A percentile compares a stretch with the other conserved stretches of the same genome.
Conservation (phyloP, 371 early-diverging fungal species). For the Ordospora colligata region DNA sequence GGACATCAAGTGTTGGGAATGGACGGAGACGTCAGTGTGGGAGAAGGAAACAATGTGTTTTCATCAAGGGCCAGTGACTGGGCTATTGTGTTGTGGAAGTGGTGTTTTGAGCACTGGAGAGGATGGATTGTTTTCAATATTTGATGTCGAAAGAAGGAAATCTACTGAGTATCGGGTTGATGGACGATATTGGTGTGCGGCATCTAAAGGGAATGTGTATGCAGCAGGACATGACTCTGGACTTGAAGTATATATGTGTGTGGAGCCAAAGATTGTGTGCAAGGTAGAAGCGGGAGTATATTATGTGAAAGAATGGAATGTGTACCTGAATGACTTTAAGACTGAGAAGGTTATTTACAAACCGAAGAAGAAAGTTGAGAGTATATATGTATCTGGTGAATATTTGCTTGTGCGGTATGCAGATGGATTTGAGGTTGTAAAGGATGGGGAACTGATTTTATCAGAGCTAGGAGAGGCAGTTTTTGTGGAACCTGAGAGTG, state of each 20-base stretch:
- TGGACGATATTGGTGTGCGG: constrained; percentile 90
- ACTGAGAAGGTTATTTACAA: constrained; percentile 18
- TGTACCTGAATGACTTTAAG: constrained; percentile 19
- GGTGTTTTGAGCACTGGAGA: constrained; percentile 77
- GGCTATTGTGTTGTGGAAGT: constrained; percentile 65
- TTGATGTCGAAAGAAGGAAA: constrained; percentile 83
- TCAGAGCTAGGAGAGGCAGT: constrained; percentile 12
- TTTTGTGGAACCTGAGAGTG: not conserved
- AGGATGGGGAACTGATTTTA: constrained; percentile 2
- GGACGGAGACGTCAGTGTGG: constrained; percentile 84
- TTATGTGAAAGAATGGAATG: constrained; percentile 19
- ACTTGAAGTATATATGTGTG: constrained; percentile 84
- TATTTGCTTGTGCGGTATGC: constrained; percentile 30
- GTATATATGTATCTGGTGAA: not conserved
- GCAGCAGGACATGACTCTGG: constrained; percentile 80
- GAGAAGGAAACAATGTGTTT: constrained; percentile 91
- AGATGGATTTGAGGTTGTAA: constrained; percentile 35
- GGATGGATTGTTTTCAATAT: constrained; percentile 86
- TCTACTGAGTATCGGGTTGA: constrained; percentile 74
- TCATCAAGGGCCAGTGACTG: constrained; percentile 90
- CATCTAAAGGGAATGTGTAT: constrained; percentile 64
- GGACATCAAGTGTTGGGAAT: constrained; percentile 90
- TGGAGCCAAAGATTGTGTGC: constrained; percentile 81
- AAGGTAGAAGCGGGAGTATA: constrained; percentile 59
- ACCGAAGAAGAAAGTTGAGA: constrained; percentile 16